Percentiles rank a stretch among this genome's conserved stretches.
Conservation (phyloP, 2,329 filamentous ascomycete species). For the Trichoderma brevicompactum region DNA sequence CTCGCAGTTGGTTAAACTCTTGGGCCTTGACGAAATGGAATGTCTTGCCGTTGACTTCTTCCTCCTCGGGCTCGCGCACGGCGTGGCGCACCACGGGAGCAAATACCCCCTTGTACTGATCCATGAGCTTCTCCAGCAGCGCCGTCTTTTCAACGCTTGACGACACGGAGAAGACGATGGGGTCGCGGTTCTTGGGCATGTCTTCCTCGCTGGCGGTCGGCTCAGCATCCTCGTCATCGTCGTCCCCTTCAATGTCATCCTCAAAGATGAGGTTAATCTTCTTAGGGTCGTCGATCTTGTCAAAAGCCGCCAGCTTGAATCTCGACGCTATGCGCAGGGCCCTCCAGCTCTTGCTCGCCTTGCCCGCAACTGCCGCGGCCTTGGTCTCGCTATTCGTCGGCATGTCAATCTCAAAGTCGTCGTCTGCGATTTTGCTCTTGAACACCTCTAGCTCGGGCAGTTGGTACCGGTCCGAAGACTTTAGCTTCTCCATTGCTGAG, state of each 20-base stretch:
- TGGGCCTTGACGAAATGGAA: constrained; percentile 62
- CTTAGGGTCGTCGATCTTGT: constrained; percentile 84
- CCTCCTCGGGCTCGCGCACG: constrained; percentile 53
- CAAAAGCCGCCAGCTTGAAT: constrained; percentile 75
- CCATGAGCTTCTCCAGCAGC: constrained; percentile 65
- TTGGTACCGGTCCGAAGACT: constrained; percentile 65
- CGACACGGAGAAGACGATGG: constrained; percentile 71
- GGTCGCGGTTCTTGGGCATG: constrained; percentile 54
- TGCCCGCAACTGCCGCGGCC: constrained; percentile 64
- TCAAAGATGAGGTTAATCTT: constrained; percentile 66
- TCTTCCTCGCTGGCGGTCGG: constrained; percentile 41
- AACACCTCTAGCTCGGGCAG: constrained; percentile 73
- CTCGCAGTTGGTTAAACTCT: constrained; percentile 61
- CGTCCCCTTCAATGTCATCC: constrained; percentile 47
- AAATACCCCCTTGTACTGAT: constrained; percentile 68
- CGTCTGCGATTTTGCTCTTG: constrained; percentile 72
- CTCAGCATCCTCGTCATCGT: constrained; percentile 43
- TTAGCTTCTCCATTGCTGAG: constrained; percentile 70
- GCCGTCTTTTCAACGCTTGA: constrained; percentile 65
- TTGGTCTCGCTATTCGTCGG: constrained; percentile 66
- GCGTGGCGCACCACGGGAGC: constrained; percentile 61
- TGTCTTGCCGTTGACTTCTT: constrained; percentile 56
- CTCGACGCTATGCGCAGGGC: constrained; percentile 79
- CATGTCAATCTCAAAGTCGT: constrained; percentile 87
- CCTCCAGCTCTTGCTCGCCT: constrained; percentile 89